Evolutionary conservation across 2,329 filamentous ascomycete genomes (phyloP), one percentile per base, ranked within the genome.

Genomic region (Sclerotinia minor): DNA sequence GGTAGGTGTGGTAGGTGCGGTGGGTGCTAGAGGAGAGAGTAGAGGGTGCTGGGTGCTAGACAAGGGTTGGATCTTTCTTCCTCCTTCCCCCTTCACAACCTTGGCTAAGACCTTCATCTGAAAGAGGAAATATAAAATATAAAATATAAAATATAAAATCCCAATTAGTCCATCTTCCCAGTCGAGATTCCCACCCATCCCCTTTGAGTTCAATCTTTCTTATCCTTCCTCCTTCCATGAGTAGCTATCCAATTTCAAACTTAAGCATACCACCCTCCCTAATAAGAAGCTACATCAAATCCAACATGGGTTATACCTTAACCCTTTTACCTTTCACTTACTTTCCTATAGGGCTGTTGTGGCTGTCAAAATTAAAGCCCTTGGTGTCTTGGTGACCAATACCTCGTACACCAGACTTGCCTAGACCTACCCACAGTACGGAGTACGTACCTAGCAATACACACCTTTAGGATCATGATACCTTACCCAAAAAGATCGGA

Each of bases 401-500:
- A n/a, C 53, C 32, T 55, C 53, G 8, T n/a, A n/a, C 52, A 29
- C 19, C 52, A 19, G 29, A 35, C 19, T 11, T 35, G 29, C 6
- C 50, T 19, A 32, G 50, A 53, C 24, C 26, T 53, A 26, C 50
- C 50, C 19, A 32, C 21, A n/a, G 19, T 15, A n/a, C n/a, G n/a
- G n/a, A n/a, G n/a, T n/a, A n/a, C n/a, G n/a, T n/a, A n/a, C n/a
- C n/a, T n/a, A 35, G 29, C 19, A 13, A 11, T 38, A 55, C 32
- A 55, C 35, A 9, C 54, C 13, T n/a, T n/a, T 44, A 17, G n/a
- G 17, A 26, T n/a, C n/a, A n/a, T 26, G 38, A 29, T 17, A 44
- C 32, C 29, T 61, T 45, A 63, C 26, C 38, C 38, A 24, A 52
- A 53, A 47, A 49, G 32, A 67, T 69, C 71, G 72, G 72, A 71